These are phyloP conservation scores for Neurospora sp. DNA, from an alignment of 495 filamentous ascomycete species.

Conservation along the genomic window DNA sequence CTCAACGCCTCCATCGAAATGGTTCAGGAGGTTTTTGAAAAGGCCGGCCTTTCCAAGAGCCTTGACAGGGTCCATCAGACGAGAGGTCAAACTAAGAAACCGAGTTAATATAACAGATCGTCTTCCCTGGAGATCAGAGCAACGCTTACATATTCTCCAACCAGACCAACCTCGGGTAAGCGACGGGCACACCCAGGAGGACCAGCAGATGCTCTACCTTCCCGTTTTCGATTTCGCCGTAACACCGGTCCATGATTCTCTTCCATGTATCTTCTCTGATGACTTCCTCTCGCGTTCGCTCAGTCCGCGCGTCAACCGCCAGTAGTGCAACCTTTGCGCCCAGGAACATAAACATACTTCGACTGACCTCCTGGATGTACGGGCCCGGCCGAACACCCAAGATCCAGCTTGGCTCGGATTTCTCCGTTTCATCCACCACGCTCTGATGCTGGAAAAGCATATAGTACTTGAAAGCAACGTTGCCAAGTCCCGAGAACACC, in stretches of 20 bases:
- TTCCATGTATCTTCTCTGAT: constrained; percentile 74
- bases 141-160: constrained; percentile 54
- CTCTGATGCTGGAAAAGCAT: constrained; percentile 97
- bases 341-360: constrained; percentile 77
- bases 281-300: constrained; percentile 71
- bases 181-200: constrained; percentile 75
- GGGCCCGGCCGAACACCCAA: constrained; percentile 72
- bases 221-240: constrained; percentile 69
- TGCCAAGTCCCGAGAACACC: constrained; percentile 81
- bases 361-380: constrained; percentile 78
- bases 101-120: constrained; percentile 2
- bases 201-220: constrained; percentile 85
- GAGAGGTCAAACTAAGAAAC: constrained; percentile 61
- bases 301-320: constrained; percentile 84
- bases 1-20: constrained; percentile 85
- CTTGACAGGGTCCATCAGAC: constrained; percentile 76
- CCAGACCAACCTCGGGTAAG: constrained; percentile 81
- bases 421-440: constrained; percentile 63
- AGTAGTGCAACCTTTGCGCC: constrained; percentile 72
- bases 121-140: background rate
- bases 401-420: constrained; percentile 84
- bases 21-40: constrained; percentile 73
- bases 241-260: constrained; percentile 73
- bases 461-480: constrained; percentile 94
- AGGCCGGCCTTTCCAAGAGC: constrained; percentile 74